Evolutionary conservation across 768 basidiomycete species (phyloP).

Genomic region (Termitomyces sp.): DNA sequence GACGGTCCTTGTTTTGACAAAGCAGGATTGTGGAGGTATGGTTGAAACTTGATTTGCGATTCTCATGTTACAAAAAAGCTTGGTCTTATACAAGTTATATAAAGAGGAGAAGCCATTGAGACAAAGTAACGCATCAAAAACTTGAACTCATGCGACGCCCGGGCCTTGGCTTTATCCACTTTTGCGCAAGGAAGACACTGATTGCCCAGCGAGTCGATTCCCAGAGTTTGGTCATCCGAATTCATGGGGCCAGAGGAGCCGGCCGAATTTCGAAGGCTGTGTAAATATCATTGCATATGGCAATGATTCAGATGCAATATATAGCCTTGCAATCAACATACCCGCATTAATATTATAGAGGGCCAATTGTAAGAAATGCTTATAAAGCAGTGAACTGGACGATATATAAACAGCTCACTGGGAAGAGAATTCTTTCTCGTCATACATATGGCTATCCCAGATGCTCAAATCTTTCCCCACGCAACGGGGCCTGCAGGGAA

Average conservation of each 20-base stretch:
- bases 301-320: background rate
- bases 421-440: too few relatives aligned
- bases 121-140: too few relatives aligned
- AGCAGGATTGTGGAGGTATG: background rate
- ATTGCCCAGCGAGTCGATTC: background rate
- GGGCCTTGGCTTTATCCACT: too few relatives aligned
- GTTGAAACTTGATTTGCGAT: background rate
- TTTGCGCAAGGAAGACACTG: too few relatives aligned
- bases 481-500: slow-evolving; percentile 55
- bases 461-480: slow-evolving; percentile 51
- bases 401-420: background rate
- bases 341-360: too few relatives aligned
- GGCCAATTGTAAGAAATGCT: background rate
- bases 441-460: slow-evolving; percentile 36
- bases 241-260: background rate
- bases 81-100: background rate
- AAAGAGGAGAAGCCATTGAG: background rate
- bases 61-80: background rate
- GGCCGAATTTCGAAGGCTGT: too few relatives aligned
- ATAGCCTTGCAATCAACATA: too few relatives aligned
- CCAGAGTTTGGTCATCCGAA: background rate
- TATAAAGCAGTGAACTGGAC: background rate
- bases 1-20: slow-evolving; percentile 34
- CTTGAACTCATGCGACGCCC: background rate
- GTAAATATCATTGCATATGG: background rate